phyloP scores from a whole-genome alignment of 257 asterid genomes.

The Eustoma russellianum region DNA sequence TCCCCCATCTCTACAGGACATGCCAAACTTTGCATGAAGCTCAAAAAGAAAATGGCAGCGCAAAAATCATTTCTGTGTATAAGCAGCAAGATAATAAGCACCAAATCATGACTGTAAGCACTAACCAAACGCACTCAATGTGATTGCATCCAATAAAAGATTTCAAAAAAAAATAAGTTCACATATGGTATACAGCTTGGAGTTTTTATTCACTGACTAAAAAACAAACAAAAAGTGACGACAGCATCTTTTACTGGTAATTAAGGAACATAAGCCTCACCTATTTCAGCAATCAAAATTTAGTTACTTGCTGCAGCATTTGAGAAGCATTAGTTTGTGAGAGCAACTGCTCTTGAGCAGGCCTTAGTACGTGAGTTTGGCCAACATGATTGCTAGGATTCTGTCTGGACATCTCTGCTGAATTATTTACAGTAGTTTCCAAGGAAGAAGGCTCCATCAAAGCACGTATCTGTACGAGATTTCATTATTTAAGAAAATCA shows the following conservation, averaged over 20 bases:
- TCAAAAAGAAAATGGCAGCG: no score
- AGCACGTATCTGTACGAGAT: conserved; percentile 39
- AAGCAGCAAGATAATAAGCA: no score
- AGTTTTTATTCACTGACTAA: background rate
- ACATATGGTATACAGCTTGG: background rate
- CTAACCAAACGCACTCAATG: background rate
- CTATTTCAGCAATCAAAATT: conserved; percentile 33
- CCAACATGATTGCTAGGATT: conserved; percentile 40
- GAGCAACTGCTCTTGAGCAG: conserved; percentile 50
- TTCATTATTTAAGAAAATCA: conserved; percentile 1
- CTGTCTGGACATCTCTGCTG: conserved; percentile 44
- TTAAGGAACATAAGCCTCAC: background rate
- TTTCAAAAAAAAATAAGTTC: background rate
- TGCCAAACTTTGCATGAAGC: no score
- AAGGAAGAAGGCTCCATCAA: conserved; percentile 58
- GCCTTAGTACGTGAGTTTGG: conserved; percentile 43
- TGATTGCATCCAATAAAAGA: background rate
- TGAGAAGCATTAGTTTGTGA: conserved; percentile 56
- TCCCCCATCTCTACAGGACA: no score
- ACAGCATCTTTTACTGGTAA: background rate
- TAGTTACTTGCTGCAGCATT: conserved; percentile 57
- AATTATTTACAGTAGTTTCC: conserved; percentile 5
- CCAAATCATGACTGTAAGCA: no score
- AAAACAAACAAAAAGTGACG: background rate
- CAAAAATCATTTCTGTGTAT: no score